phyloP scores from a whole-genome alignment of 768 basidiomycete species.

The Dioszegia aurantiaca region DNA sequence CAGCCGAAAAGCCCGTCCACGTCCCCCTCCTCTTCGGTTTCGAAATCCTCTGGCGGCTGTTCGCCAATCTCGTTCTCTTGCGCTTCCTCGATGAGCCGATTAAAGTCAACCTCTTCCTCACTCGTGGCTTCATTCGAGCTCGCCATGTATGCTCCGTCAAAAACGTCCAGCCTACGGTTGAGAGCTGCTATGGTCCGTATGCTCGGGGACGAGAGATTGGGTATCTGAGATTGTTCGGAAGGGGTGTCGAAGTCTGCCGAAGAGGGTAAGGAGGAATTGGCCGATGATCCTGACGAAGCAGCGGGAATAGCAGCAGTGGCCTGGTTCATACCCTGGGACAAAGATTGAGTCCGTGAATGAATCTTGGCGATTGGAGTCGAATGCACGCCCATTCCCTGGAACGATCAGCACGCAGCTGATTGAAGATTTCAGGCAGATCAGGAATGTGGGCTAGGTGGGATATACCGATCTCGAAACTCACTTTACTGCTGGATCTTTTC shows the following conservation, averaged over 20 bases:
- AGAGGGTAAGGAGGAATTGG: slow-evolving; percentile 5
- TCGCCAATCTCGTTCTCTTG: neutral
- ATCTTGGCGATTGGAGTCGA: slow-evolving; percentile 5
- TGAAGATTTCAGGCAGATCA: neutral
- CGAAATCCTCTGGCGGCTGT: neutral
- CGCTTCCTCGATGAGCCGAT: neutral
- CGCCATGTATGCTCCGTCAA: neutral
- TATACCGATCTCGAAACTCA: no score
- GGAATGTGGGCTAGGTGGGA: no score
- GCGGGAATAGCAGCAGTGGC: neutral
- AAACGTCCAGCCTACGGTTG: neutral
- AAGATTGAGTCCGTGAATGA: neutral
- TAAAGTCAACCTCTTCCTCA: neutral
- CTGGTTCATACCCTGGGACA: neutral
- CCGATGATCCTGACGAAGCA: neutral
- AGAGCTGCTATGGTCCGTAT: neutral
- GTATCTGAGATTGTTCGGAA: slow-evolving; percentile 3
- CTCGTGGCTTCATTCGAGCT: neutral
- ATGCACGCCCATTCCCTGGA: slow-evolving; percentile 9
- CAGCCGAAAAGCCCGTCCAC: neutral
- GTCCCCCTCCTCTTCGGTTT: neutral
- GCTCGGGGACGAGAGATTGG: slow-evolving; percentile 8
- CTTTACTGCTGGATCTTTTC: slow-evolving; percentile 4
- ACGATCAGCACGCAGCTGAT: neutral
- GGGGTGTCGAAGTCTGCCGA: slow-evolving; percentile 8